Conservation (phyloP, 164 flowering plant genomes). For the Umbellularia californica region DNA sequence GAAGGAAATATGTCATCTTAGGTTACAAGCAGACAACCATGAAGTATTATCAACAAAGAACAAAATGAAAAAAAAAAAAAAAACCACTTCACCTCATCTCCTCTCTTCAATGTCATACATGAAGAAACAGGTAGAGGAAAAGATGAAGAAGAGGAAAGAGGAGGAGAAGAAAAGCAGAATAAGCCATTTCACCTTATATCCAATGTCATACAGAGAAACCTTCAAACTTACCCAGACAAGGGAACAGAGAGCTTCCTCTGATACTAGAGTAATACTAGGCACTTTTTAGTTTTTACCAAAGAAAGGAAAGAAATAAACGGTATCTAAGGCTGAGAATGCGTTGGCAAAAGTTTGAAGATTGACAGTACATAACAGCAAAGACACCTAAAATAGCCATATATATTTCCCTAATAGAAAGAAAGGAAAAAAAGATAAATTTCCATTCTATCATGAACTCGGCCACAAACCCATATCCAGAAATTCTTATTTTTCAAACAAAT, state of each 20-base stretch:
- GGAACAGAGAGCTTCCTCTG: not conserved
- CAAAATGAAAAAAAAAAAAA: too few relatives aligned
- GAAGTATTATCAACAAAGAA: too few relatives aligned
- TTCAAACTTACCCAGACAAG: not conserved
- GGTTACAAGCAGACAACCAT: too few relatives aligned
- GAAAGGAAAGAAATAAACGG: conserved; percentile 8
- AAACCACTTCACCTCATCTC: too few relatives aligned
- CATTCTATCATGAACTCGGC: not conserved
- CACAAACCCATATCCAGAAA: not conserved
- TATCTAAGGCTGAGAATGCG: not conserved
- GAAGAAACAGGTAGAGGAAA: too few relatives aligned
- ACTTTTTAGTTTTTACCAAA: conserved; percentile 5
- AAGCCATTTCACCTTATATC: too few relatives aligned
- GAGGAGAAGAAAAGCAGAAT: too few relatives aligned
- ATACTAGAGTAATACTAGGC: not conserved
- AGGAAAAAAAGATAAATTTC: not conserved
- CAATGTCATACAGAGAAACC: too few relatives aligned
- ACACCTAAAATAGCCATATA: not conserved
- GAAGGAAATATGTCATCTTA: too few relatives aligned
- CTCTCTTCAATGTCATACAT: too few relatives aligned
- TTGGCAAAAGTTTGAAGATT: not conserved
- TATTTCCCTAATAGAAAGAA: not conserved
- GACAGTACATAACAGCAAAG: not conserved
- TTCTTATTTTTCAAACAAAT: not conserved
- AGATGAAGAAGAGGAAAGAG: too few relatives aligned